Conservation (phyloP, 225 moss, liverwort and hornwort genomes). For the Antitrichia curtipendula region DNA sequence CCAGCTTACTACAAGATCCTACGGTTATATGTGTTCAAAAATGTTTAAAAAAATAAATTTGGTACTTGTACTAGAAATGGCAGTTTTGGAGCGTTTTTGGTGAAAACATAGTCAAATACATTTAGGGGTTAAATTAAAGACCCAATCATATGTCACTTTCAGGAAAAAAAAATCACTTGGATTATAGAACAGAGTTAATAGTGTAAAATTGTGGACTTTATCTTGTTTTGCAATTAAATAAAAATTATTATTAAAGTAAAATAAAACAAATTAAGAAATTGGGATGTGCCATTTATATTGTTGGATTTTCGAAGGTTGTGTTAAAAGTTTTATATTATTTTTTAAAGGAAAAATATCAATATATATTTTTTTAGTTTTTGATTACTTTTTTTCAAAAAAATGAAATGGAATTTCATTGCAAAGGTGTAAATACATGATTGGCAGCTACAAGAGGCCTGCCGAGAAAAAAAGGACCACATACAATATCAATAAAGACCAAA, state of each 20-base stretch:
- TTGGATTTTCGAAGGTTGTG: background rate
- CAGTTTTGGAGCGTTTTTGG: too few relatives aligned
- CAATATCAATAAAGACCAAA: too few relatives aligned
- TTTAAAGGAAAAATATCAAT: background rate
- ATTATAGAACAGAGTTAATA: background rate
- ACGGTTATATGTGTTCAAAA: too few relatives aligned
- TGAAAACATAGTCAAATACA: too few relatives aligned
- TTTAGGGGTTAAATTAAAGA: background rate
- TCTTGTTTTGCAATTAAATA: background rate
- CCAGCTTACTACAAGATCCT: too few relatives aligned
- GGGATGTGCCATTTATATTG: rapidly evolving
- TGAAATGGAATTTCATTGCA: too few relatives aligned
- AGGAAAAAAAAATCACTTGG: background rate
- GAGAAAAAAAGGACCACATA: too few relatives aligned
- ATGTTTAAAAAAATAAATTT: too few relatives aligned
- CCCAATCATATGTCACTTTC: background rate
- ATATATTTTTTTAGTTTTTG: background rate
- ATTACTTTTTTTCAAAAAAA: too few relatives aligned
- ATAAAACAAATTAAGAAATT: background rate
- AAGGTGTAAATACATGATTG: too few relatives aligned
- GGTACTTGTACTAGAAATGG: too few relatives aligned
- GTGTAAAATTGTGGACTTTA: background rate
- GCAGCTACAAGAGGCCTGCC: too few relatives aligned
- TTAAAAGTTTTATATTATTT: background rate
- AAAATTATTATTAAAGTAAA: background rate